phyloP scores from a whole-genome alignment of 1,284 basidiomycete genomes.

The Trichosporon inkin region DNA sequence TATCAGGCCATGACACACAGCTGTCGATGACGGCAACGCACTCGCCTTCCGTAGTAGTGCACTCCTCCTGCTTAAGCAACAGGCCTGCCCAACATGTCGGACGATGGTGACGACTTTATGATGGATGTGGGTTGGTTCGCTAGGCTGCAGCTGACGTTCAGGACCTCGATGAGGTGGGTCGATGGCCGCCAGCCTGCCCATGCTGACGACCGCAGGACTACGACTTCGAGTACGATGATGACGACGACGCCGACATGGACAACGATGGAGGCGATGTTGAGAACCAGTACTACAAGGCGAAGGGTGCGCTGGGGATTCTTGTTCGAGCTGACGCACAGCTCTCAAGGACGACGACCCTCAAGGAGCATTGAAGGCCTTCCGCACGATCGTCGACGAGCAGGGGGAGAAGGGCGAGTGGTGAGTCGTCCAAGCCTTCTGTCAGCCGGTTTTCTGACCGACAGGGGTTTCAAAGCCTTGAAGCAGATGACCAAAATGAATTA shows the following conservation, averaged over 20 bases:
- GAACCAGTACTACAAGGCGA: conserved; percentile 98
- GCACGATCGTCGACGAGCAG: conserved; percentile 80
- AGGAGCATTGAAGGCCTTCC: conserved; percentile 80
- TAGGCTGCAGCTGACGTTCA: conserved; percentile 25
- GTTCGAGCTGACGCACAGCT: conserved; percentile 53
- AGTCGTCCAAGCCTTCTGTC: conserved; percentile 20
- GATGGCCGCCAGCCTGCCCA: not conserved
- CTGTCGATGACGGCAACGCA: too few relatives aligned
- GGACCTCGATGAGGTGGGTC: conserved; percentile 50
- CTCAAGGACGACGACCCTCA: conserved; percentile 90
- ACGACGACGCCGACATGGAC: conserved; percentile 65
- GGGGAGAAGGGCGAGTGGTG: conserved; percentile 89
- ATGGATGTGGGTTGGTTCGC: conserved; percentile 45
- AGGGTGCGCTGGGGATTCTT: conserved; percentile 59
- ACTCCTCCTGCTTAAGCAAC: not conserved
- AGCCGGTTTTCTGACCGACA: conserved; percentile 44
- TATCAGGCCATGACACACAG: too few relatives aligned
- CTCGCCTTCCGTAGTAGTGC: not conserved
- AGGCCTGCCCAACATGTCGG: conserved; percentile 40
- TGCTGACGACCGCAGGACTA: conserved; percentile 64
- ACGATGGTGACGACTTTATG: conserved; percentile 50
- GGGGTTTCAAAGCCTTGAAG: conserved; percentile 99
- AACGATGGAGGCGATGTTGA: conserved; percentile 87
- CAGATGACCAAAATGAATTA: conserved; percentile 96
- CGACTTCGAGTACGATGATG: conserved; percentile 89